Evolutionary conservation across 352 stramenopile genomes (phyloP).

Genomic region (Globisporangium nodosum): DNA sequence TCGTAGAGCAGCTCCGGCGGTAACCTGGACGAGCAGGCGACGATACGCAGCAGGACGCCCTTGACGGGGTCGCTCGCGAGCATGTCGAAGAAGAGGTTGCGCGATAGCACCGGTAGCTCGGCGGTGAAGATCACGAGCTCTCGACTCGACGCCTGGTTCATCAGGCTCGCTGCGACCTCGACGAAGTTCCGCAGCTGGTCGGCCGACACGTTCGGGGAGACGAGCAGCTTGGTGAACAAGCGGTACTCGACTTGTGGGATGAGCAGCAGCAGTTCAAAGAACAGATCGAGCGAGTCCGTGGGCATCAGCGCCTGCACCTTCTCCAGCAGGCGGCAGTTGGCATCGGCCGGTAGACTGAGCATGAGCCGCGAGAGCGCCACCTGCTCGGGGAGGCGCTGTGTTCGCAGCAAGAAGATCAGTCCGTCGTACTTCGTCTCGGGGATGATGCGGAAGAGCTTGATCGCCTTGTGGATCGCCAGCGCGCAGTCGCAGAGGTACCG

Average conservation of each 20-base stretch:
- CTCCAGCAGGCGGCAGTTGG: conserved; percentile 38
- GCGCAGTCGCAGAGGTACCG: conserved; percentile 41
- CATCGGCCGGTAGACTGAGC: conserved; percentile 37
- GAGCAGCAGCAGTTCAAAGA: conserved; percentile 61
- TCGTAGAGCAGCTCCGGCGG: conserved; percentile 31
- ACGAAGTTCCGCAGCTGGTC: conserved; percentile 38
- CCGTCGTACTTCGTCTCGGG: conserved; percentile 22
- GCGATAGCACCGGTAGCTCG: conserved; percentile 30
- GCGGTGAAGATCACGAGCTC: conserved; percentile 57
- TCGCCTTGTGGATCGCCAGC: conserved; percentile 33
- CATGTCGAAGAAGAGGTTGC: conserved; percentile 53
- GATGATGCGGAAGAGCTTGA: conserved; percentile 42
- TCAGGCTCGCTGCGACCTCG: conserved; percentile 49
- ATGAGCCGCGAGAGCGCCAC: conserved; percentile 52
- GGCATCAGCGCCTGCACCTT: conserved; percentile 30
- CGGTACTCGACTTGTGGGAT: conserved; percentile 59
- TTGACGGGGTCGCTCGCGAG: conserved; percentile 32
- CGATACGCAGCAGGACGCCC: conserved; percentile 51
- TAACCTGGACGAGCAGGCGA: conserved; percentile 40
- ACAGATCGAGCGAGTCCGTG: conserved; percentile 42
- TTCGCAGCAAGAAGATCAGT: conserved; percentile 44
- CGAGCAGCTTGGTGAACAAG: conserved; percentile 43
- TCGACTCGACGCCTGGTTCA: conserved; percentile 65
- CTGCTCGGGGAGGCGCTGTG: conserved; percentile 52
- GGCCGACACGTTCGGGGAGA: conserved; percentile 34